Base-by-base conservation (phyloP, 2,329 filamentous ascomycete genomes). In the Pseudogymnoascus verrucosus region DNA sequence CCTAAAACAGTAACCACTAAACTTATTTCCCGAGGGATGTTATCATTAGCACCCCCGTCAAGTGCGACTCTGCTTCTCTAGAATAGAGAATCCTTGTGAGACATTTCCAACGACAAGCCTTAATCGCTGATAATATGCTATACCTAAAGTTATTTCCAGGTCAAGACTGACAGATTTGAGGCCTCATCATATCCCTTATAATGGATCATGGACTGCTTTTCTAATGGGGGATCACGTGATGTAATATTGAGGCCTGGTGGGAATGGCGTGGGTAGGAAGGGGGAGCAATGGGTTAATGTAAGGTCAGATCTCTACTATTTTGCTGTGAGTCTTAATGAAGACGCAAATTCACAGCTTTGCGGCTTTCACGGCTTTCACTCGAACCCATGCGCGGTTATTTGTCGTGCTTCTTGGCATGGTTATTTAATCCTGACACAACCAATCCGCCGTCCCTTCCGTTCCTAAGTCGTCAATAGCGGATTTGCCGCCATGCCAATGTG, bases 71-170 rank as follows among this genome's bases (percentile, higher is more conserved):
- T 19, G 51, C 28, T 34, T 14, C 7, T 57, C 28, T 14, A 19
- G 51, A 21, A 57, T 10, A 23, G 21, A 23, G 21, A 23, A 23
- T 19, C 51, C 28, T 10, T 57, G 51, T 57, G 51, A 57, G 16
- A 57, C 51, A 57, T 57, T 36, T 34, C 16, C 51, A 57, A 57
- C 51, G 51, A 57, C 51, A 36, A 34, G 28, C 51, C 26, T 57
- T 21, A 19, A 2, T 34, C 36, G 4, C 6, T 57, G 28, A 57
- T 57, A 57, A 57, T 57, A 57, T 14, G 6, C 51, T 36, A 16
- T 19, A 57, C 5, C 11, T 31, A 23, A 54, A 16, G 47, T 6
- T 26, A 11, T 2, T 31, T 36, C 7, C 3, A 19, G 10, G n/a
- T 36, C 51, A 34, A 34, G 10, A 57, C n/a, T 57, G n/a, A 16